Conservation (phyloP, 2,329 filamentous ascomycete species). For the Aspergillus viridinutans region DNA sequence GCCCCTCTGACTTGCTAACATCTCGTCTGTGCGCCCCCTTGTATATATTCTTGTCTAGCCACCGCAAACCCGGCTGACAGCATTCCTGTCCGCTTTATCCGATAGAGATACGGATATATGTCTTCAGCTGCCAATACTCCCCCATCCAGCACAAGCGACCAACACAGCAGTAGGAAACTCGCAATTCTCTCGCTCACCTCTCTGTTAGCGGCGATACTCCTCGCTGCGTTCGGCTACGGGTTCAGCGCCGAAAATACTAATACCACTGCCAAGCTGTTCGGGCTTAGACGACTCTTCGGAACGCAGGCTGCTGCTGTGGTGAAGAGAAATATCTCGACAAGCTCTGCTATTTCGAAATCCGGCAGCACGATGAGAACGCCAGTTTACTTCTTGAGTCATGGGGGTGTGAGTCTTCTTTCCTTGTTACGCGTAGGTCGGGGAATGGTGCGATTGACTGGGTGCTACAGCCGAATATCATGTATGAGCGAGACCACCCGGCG, state of each 20-base stretch:
- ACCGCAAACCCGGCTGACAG: neutral
- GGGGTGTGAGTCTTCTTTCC: slow-evolving; percentile 33
- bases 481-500: slow-evolving; percentile 63
- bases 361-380: slow-evolving; percentile 38
- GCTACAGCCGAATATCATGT: slow-evolving; percentile 59
- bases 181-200: slow-evolving; percentile 16
- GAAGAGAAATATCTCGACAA: neutral
- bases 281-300: slow-evolving; percentile 22
- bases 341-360: neutral
- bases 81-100: neutral
- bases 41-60: neutral
- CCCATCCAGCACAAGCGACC: slow-evolving; percentile 1
- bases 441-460: neutral
- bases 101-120: slow-evolving; percentile 9
- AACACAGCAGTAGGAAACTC: slow-evolving; percentile 5
- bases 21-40: too few species aligned
- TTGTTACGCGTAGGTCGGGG: neutral
- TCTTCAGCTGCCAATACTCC: slow-evolving; percentile 13
- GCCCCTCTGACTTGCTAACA: neutral
- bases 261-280: slow-evolving; percentile 24
- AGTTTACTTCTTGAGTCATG: slow-evolving; percentile 52
- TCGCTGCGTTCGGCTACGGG: slow-evolving; percentile 15
- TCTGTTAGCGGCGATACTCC: slow-evolving; percentile 16
- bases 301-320: slow-evolving; percentile 8
- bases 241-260: neutral